phyloP scores from a whole-genome alignment of 2,329 filamentous ascomycete species.

The Hymenoscyphus albidus region DNA sequence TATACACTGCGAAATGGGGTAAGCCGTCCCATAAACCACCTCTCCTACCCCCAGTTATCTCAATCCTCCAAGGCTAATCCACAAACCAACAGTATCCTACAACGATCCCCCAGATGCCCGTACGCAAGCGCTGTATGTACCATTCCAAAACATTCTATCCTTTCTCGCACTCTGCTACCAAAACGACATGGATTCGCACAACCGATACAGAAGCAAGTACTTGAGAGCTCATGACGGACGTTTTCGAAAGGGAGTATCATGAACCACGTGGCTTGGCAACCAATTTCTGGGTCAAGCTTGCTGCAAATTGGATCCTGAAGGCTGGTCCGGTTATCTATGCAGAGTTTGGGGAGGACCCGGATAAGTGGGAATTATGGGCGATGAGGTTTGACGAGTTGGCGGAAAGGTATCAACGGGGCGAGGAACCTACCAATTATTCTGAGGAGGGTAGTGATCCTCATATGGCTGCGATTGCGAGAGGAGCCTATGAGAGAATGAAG shows the following conservation, averaged over 20 bases:
- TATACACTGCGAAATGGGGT: no score
- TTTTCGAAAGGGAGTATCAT: not conserved
- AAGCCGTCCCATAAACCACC: no score
- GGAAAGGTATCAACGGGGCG: not conserved
- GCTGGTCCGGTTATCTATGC: not conserved
- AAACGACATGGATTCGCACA: not conserved
- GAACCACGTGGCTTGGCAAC: not conserved
- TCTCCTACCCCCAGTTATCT: no score
- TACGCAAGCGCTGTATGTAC: no score
- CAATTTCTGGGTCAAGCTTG: not conserved
- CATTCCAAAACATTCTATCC: not conserved
- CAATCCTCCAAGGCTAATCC: no score
- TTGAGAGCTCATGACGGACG: not conserved
- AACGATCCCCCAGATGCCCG: no score
- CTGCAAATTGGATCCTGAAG: not conserved
- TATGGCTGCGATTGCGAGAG: not conserved
- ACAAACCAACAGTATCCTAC: no score
- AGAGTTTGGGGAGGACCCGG: not conserved
- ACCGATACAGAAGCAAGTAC: not conserved
- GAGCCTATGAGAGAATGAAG: not conserved
- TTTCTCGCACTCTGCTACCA: not conserved
- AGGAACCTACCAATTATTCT: no score
- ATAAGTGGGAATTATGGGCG: not conserved
- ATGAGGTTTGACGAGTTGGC: not conserved
- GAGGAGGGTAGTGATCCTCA: not conserved